Evolutionary conservation across 768 basidiomycete genomes (phyloP), one percentile per base, ranked within the genome.

Genomic region (Auriculariales sp.): DNA sequence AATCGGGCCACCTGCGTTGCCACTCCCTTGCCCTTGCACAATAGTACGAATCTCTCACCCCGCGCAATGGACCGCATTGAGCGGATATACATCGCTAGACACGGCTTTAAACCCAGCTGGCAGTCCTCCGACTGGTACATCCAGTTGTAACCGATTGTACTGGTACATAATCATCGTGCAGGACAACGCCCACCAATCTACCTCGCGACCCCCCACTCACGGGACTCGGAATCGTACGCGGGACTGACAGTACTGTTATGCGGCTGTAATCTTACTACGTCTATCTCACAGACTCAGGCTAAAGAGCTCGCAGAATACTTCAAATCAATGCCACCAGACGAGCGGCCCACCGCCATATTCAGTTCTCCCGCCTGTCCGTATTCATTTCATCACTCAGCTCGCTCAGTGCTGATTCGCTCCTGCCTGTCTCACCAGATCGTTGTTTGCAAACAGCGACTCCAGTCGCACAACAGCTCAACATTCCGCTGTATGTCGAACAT

Each of bases 381-480:
- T 60, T 24, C 12, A 7, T 32, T 15, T 32, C 31, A 10, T 17
- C 46, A 22, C 3, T n/a, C n/a, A n/a, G n/a, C n/a, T 28, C 25
- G 28, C 47, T 33, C n/a, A 28, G 27, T 34, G 27, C 15, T 31
- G 55, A 14, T 29, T 45, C 30, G 35, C 36, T 46, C 35, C 39
- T 27, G 19, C 22, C 24, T 39, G 19, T 29, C 24, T 30, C 55
- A n/a, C 14, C 36, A 89, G 86, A 91, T 65, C 83, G 89, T 15
- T 91, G 89, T 61, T 67, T 91, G 22, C 88, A 92, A 60, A 92
- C 89, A 0, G 66, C 81, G 1, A 68, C 72, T 28, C 87, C 89
- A 2, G 65, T 72, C 2, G 75, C 89, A 14, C 60, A 66, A 32
- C 73, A 75, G 0, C 69, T 91, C 17, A 47, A 68, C 12, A 53